Evolutionary conservation across 1,284 basidiomycete genomes (phyloP), one percentile per base, ranked within the genome.

Genomic region (Ganoderma boninense): DNA sequence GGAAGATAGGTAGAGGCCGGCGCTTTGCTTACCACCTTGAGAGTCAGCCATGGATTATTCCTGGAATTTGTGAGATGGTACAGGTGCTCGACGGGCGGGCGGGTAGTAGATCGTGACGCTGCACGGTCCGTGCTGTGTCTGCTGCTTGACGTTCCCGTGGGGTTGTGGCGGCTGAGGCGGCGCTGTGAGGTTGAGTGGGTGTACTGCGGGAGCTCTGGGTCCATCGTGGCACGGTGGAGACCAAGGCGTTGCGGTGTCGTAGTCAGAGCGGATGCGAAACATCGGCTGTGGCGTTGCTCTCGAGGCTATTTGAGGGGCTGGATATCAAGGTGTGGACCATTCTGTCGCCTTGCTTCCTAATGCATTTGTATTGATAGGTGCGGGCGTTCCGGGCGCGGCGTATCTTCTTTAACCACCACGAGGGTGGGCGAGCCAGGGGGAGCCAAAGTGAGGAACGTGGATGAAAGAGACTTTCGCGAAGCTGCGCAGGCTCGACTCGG

Each of bases 1-100:
- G 87, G 87, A 13, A 83, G 77, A 57, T 74, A 66, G 1, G 40
- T 57, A 6, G 74, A 59, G 8, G 67, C 63, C 5, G 64, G 69
- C 1, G 75, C 75, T 13, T 71, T 73, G 68, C 77, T 77, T 6
- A 66, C 38, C 20, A 76, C 68, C 46, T 65, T 73, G 57, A 77
- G 65, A 1, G 70, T 76, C 38, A 74, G 56, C 75, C 75, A 78
- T 5, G 73, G 67, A 5, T 43, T 62, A 6, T 66, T 64, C 52
- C 65, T 71, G 44, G 71, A 68, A 11, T 57, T 65, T 11, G 44
- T 61, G 6, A 73, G 71, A 38, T 71, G 69, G 49, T 75, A 72
- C 8, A 44, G 7, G 44, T 71, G 74, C 52, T 70, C 71, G 14
- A 64, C 68, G 0, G 54, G 68, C 18, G 57, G 8, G 18, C 66